Base-by-base conservation (phyloP, 176 grass and related monocot species). In the Chrysopogon serrulatus region DNA sequence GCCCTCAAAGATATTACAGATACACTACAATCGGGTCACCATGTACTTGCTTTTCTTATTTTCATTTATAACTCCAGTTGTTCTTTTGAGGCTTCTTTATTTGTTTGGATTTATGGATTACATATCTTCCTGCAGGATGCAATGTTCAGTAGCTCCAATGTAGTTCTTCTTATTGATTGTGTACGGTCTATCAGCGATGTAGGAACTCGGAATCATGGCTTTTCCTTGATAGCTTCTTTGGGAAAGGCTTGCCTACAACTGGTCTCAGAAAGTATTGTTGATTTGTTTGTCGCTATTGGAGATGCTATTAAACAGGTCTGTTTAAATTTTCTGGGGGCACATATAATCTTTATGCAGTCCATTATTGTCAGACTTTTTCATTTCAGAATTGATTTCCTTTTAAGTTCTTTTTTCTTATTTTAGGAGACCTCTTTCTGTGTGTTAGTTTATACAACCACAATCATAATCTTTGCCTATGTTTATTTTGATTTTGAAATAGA, bases 1-100 rank as follows among this genome's bases (percentile, higher is more conserved):
- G 83, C 91, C 68, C 91, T 98, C 17, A 98, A 95, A 85, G 96
- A 98, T 91, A 95, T 98, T 63, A 91, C 71, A 1, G 96, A 95
- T 90, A 90, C 92, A 34, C 76, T 93, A 33, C 65, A 90, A 49
- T n/a, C 72, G 6, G 79, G 81, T 71, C 65, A 90, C 76, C 19
- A 90, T 72, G 91, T 91, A 90, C 74, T 86, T 34, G 42, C 65
- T 93, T 23, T 48, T 14, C 44, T 54, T 13, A 65, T 65, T 73
- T 79, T 65, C 23, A 65, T 59, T 14, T 47, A 19, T 68, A 63
- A 85, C 21, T 77, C 41, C 30, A 42, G 17, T 36, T 59, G 51
- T 64, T 18, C 21, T 60, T 35, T 68, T 47, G 17, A 10, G 10
- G 35, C 2, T 60, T 32, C 18, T 27, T 71, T 85, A 1, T 70